These are phyloP conservation scores for Pseudogymnoascus verrucosus DNA, from an alignment of 2,329 filamentous ascomycete species.

Conservation along the genomic window DNA sequence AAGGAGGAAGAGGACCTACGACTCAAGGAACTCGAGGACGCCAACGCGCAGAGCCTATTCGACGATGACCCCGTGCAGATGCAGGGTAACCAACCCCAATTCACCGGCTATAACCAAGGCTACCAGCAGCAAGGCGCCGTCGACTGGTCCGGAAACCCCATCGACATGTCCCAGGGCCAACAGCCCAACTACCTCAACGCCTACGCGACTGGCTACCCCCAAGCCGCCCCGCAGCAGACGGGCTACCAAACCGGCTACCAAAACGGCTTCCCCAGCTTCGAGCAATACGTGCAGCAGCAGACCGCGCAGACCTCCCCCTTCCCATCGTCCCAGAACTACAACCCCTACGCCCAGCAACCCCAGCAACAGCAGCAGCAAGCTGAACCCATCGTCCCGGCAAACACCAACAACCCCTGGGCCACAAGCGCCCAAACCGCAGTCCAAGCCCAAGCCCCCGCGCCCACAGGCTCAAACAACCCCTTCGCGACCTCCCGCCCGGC, in stretches of 20 bases:
- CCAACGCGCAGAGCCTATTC: slow-evolving; percentile 80
- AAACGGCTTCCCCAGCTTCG: slow-evolving; percentile 63
- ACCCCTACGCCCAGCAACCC: slow-evolving; percentile 52
- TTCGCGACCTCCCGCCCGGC: slow-evolving; percentile 59
- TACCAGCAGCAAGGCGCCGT: slow-evolving; percentile 96
- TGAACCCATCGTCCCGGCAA: slow-evolving; percentile 60
- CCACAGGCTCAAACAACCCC: slow-evolving; percentile 95
- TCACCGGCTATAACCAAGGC: slow-evolving; percentile 88
- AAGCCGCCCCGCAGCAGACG: slow-evolving; percentile 36
- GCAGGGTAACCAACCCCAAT: slow-evolving; percentile 55
- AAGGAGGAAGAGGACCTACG: slow-evolving; percentile 89
- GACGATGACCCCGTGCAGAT: slow-evolving; percentile 60
- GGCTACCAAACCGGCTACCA: slow-evolving; percentile 60
- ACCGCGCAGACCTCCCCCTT: slow-evolving; percentile 33
- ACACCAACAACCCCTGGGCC: slow-evolving; percentile 93
- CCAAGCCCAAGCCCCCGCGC: slow-evolving; percentile 66
- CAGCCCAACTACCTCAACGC: slow-evolving; percentile 60
- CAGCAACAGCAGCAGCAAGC: slow-evolving; percentile 43
- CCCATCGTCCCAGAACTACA: slow-evolving; percentile 34
- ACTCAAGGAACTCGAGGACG: slow-evolving; percentile 76
- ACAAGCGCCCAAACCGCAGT: slow-evolving; percentile 48
- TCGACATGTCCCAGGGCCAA: slow-evolving; percentile 63
- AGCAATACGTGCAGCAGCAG: slow-evolving; percentile 48
- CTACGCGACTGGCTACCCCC: slow-evolving; percentile 46
- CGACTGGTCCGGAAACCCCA: slow-evolving; percentile 94